Base-by-base conservation (phyloP, 1,284 basidiomycete genomes). In the Hemileia vastatrix region DNA sequence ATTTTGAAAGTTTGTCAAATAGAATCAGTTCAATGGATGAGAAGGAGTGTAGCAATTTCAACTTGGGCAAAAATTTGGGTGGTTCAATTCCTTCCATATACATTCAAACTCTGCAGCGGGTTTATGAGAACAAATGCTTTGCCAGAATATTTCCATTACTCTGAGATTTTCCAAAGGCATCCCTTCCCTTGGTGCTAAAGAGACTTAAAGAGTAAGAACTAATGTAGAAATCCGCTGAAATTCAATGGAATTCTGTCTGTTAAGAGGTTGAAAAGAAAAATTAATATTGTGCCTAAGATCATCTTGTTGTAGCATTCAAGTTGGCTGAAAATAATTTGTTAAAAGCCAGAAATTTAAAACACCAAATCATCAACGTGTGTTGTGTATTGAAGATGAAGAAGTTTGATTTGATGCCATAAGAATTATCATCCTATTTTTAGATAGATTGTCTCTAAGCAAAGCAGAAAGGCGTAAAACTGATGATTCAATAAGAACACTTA, bases 211-310 rank as follows among this genome's bases (percentile, higher is more conserved):
- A 63, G 40, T 13, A 55, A n/a, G 60, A 63, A 27, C 27, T 63
- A 27, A 63, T 33, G 24, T 63, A 54, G 60, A 63, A 63, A 48
- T 63, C 60, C 4, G 60, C 60, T 51, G 60, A 63, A 44, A 48
- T 21, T 19, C 60, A 63, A 44, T 63, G 60, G 60, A 63, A 63
- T 27, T n/a, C 56, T 21, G 51, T 63, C 40, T 63, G 60, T 52
- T 55, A 54, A 51, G 60, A 63, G 24, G 60, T 63, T 13, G 60
- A 63, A 50, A 40, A 54, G 31, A 63, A 63, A 23, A 63, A 63
- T 44, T 63, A 63, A 21, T 63, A 63, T 45, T 55, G 56, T 33
- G 60, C 60, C 15, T 54, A 63, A 36, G 60, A 63, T 63, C 60
- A 63, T 63, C 60, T 55, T 24, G 60, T 63, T 5, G 33, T 63